Evolutionary conservation across 352 stramenopile genomes (phyloP).

Genomic region (Globisporangium viniferum): DNA sequence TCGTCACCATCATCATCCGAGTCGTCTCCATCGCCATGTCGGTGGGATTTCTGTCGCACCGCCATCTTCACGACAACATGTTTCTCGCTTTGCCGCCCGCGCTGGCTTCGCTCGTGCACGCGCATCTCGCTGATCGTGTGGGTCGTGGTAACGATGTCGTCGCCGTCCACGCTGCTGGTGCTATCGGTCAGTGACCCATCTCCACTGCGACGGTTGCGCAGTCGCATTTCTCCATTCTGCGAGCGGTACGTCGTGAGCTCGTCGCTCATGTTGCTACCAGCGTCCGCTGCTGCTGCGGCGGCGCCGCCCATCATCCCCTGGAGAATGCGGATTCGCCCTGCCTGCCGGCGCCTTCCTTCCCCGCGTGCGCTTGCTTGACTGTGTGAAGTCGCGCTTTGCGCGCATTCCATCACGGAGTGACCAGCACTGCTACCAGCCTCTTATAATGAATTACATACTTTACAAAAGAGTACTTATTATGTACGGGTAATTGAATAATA

Average conservation of each 20-base stretch:
- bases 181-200: background rate
- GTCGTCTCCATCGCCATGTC: background rate
- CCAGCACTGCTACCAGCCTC: no score
- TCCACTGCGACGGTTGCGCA: background rate
- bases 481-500: no score
- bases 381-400: no score
- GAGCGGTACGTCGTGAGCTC: background rate
- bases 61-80: conserved; percentile 16
- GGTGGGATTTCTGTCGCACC: background rate
- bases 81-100: conserved; percentile 11
- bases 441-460: no score
- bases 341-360: no score
- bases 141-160: conserved; percentile 11
- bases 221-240: background rate
- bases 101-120: conserved; percentile 8
- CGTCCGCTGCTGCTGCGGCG: conserved; percentile 1
- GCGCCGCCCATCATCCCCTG: background rate
- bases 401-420: no score
- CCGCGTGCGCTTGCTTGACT: no score
- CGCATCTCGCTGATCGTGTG: conserved; percentile 16
- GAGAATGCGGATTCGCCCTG: no score
- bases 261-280: background rate
- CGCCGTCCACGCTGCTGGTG: background rate
- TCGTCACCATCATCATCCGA: conserved; percentile 7
- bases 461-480: no score